A percentile compares a stretch with the other conserved stretches of the same genome.
phyloP scores from a whole-genome alignment of 2,329 filamentous ascomycete species.

The Sporothrix variecibatus region DNA sequence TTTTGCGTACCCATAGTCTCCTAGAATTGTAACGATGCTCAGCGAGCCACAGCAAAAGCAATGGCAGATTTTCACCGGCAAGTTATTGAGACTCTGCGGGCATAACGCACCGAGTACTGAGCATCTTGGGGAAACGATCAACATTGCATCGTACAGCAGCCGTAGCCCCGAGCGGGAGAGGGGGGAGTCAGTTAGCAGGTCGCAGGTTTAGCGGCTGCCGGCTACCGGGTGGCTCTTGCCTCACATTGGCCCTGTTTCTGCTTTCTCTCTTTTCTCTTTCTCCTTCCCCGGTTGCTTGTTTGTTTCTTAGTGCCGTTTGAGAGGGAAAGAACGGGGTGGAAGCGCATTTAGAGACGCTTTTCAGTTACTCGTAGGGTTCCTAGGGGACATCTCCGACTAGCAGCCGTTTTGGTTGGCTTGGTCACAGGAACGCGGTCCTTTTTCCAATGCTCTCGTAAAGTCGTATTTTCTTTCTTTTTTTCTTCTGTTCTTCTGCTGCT shows the following conservation, averaged over 20 bases:
- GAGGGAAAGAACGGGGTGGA: too few species aligned
- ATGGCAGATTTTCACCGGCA: background rate
- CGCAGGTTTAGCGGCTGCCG: background rate
- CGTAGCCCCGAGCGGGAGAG: slow-evolving; percentile 14
- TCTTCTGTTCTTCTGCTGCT: background rate
- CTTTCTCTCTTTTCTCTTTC: background rate
- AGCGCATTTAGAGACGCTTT: background rate
- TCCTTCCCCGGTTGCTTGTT: background rate
- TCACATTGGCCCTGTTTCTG: background rate
- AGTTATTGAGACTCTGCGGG: background rate
- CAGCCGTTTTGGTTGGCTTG: background rate
- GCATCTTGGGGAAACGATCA: background rate
- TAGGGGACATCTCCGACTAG: background rate
- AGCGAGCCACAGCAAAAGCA: background rate
- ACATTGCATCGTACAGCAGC: slow-evolving; percentile 13
- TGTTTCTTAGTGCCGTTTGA: slow-evolving; percentile 11
- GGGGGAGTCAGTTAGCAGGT: background rate
- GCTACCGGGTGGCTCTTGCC: background rate
- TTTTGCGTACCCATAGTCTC: background rate
- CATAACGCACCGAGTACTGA: background rate
- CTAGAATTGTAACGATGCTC: background rate
- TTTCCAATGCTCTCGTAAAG: background rate
- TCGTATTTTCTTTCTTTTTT: background rate
- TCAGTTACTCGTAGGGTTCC: background rate
- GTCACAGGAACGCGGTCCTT: background rate